Evolutionary conservation across 2,329 filamentous ascomycete species (phyloP), one percentile per base, ranked within the genome.

Genomic region (Cladophialophora yegresii): DNA sequence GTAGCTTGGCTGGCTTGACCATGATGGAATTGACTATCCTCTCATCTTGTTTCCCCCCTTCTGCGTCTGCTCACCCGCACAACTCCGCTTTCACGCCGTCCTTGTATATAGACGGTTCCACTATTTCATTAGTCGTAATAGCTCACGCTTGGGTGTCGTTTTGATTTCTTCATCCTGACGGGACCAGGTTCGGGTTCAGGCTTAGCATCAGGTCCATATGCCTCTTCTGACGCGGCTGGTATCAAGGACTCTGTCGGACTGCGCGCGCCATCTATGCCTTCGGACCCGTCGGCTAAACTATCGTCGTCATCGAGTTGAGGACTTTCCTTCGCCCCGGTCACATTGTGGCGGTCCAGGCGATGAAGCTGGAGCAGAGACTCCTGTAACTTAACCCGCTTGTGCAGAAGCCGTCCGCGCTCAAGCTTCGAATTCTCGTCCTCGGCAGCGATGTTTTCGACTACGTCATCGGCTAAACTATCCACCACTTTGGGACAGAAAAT

Each of bases 401-500:
- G 43, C n/a, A 45, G 56, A 3, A 59, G n/a, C 43, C 54, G 64
- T 16, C 10, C 22, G 22, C 66, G 59, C 54, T 68, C 64, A 23
- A 54, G 8, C 51, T 33, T 53, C 8, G 64, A 50, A 9, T 70
- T 70, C 53, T 69, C 66, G 10, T 70, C 70, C 55, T 74, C 72
- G 30, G 67, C 61, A 13, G 71, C 72, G 36, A 74, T 67, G n/a
- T 56, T 50, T 28, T 70, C 64, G 26, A 74, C 61, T n/a, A 67
- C 70, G 33, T 56, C 69, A 62, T 70, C 70, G 26, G 64, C 66
- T n/a, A 69, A 49, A n/a, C 3, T 4, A 28, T 28, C 26, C 4
- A 67, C 50, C 7, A 54, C 43, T 5, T 69, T 55, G 3, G 76
- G 73, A 16, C 60, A 67, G 49, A 77, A 73, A 23, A 77, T 67